Conservation (phyloP, 2,329 filamentous ascomycete species). For the Penicillium crustosum region DNA sequence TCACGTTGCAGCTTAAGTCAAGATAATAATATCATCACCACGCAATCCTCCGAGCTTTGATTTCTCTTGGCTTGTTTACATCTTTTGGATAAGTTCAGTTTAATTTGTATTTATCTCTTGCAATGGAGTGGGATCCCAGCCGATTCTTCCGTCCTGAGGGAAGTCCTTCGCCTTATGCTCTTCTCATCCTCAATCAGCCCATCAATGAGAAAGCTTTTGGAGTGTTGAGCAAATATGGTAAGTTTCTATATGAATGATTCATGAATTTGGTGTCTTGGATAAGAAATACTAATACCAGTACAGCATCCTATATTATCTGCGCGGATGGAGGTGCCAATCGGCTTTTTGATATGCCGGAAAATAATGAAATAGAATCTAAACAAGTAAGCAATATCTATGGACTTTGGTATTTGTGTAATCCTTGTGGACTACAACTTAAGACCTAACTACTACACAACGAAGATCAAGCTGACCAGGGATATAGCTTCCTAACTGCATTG, state of each 20-base stretch:
- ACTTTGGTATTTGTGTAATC: neutral
- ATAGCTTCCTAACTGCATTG: constrained; percentile 67
- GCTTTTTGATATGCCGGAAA: constrained; percentile 56
- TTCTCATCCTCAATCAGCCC: constrained; percentile 64
- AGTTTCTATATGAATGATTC: constrained; percentile 1
- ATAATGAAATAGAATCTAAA: constrained; percentile 28
- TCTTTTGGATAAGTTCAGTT: neutral
- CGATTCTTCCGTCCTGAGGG: constrained; percentile 39
- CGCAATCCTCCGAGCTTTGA: neutral
- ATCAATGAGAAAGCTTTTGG: constrained; percentile 48
- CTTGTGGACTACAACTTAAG: neutral
- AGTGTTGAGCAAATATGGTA: constrained; percentile 41
- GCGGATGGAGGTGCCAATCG: constrained; percentile 90
- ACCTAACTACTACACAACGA: neutral
- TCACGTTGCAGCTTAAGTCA: constrained; percentile 25
- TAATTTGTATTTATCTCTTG: neutral
- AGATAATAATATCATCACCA: constrained; percentile 11
- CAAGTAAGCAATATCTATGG: constrained; percentile 30
- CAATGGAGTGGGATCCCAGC: constrained; percentile 44
- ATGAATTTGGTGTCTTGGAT: neutral
- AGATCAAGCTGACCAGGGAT: constrained; percentile 6
- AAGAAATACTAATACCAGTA: neutral
- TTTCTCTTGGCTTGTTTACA: neutral
- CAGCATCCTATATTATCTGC: constrained; percentile 69
- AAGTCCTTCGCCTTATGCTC: constrained; percentile 39